Evolutionary conservation across 257 asterid genomes (phyloP), one percentile per base, ranked within the genome.

Genomic region (Craterostigma plantagineum): DNA sequence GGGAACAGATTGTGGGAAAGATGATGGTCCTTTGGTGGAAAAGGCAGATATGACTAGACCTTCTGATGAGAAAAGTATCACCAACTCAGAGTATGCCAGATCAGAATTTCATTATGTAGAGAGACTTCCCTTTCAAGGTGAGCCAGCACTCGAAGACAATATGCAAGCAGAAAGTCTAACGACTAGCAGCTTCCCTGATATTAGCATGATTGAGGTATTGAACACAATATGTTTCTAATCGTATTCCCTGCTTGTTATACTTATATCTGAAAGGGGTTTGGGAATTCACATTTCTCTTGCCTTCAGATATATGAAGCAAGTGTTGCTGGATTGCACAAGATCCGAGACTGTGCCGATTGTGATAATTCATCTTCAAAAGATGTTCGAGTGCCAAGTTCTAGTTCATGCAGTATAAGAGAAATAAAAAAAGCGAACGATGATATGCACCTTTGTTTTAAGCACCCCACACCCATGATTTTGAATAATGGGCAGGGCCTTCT

Each of bases 401-500:
- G n/a, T n/a, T n/a, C n/a, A n/a, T n/a, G n/a, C n/a, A 62, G 52
- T 35, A 34, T 51, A 61, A 53, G 52, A 34, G 69, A 54, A 34
- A 52, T 1, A 18, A 15, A 46, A 48, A 54, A 59, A 57, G 47
- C 35, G 34, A 62, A 63, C 50, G 67, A 62, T 50, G 60, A 43
- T 45, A 47, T 67, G 35, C 58, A 51, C 38, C 50, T 59, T 33
- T 65, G 50, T 54, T 38, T 37, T 38, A 66, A 42, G 40, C 49
- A 35, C 18, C 60, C n/a, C n/a, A n/a, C n/a, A n/a, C n/a, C 45
- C 17, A 36, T 49, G 38, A 59, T 65, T 17, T 56, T 41, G 13
- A 56, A 60, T 33, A 65, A 49, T 58, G 64, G 52, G 60, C 51
- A 45, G 27, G 64, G 70, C 47, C 54, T 58, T 60, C 71, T 68